phyloP scores from a whole-genome alignment of 2,329 filamentous ascomycete species.

The Phyllosticta ampelicida region DNA sequence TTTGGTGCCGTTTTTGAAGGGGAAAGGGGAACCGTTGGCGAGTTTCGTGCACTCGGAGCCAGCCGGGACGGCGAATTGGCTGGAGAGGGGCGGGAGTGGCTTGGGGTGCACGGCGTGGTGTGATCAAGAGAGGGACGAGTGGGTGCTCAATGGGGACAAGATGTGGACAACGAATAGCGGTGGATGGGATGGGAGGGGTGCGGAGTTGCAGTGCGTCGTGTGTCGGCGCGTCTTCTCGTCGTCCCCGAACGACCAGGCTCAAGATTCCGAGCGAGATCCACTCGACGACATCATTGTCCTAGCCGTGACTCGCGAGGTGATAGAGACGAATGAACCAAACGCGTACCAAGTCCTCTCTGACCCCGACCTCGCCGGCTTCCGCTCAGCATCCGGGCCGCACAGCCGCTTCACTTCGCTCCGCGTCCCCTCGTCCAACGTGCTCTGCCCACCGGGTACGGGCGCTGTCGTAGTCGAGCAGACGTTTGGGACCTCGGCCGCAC shows the following conservation, averaged over 20 bases:
- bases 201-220: slow-evolving; percentile 43
- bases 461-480: slow-evolving; percentile 32
- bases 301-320: slow-evolving; percentile 38
- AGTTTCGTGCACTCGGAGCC: slow-evolving; percentile 44
- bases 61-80: slow-evolving; percentile 41
- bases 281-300: slow-evolving; percentile 37
- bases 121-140: slow-evolving; percentile 36
- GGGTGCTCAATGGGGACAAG: slow-evolving; percentile 46
- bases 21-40: slow-evolving; percentile 37
- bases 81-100: slow-evolving; percentile 40
- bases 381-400: slow-evolving; percentile 40
- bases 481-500: slow-evolving; percentile 37
- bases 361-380: slow-evolving; percentile 36
- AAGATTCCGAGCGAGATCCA: slow-evolving; percentile 16
- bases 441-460: slow-evolving; percentile 35
- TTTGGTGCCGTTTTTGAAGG: slow-evolving; percentile 37
- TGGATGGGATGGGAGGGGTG: slow-evolving; percentile 44
- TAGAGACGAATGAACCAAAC: slow-evolving; percentile 33
- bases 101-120: slow-evolving; percentile 38
- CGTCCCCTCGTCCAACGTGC: slow-evolving; percentile 37
- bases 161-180: slow-evolving; percentile 46
- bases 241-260: background rate
- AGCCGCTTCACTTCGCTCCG: slow-evolving; percentile 38
- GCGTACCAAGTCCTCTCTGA: slow-evolving; percentile 40
- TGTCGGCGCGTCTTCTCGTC: slow-evolving; percentile 29